Conservation (phyloP, 169 alveolate genomes). For the Toxoplasma gondii region DNA sequence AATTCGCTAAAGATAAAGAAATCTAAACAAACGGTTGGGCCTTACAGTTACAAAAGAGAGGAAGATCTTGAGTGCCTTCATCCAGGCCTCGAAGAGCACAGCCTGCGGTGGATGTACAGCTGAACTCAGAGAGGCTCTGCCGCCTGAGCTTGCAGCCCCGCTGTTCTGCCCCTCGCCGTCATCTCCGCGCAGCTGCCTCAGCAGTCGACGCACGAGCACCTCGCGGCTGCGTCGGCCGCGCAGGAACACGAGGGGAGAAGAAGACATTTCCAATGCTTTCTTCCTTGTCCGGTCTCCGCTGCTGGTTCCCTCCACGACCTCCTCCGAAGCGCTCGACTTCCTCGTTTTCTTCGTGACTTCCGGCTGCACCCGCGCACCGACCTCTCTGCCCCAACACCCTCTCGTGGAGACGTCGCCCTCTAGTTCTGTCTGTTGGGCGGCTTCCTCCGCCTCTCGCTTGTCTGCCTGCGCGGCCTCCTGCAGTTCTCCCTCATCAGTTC, state of each 20-base stretch:
- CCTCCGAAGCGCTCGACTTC: not conserved
- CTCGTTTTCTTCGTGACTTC: not conserved
- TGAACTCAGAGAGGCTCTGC: not conserved
- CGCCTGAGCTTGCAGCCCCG: not conserved
- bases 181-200: not conserved
- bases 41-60: constrained; percentile 15
- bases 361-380: not conserved
- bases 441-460: not conserved
- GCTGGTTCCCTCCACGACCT: not conserved
- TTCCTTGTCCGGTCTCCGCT: not conserved
- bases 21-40: no score
- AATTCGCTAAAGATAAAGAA: no score
- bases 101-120: not conserved
- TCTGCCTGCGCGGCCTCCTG: not conserved
- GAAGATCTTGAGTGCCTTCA: constrained; percentile 24
- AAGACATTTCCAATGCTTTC: not conserved
- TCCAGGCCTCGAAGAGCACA: constrained; percentile 22
- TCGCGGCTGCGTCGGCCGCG: not conserved
- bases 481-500: not conserved
- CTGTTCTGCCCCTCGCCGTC: not conserved
- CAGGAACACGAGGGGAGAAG: constrained; percentile 16
- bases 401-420: not conserved
- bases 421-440: not conserved
- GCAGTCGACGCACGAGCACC: constrained; percentile 18
- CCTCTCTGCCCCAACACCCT: not conserved